Evolutionary conservation across 331 rosid species (phyloP), one percentile per base, ranked within the genome.

Genomic region (Acacia concinna): DNA sequence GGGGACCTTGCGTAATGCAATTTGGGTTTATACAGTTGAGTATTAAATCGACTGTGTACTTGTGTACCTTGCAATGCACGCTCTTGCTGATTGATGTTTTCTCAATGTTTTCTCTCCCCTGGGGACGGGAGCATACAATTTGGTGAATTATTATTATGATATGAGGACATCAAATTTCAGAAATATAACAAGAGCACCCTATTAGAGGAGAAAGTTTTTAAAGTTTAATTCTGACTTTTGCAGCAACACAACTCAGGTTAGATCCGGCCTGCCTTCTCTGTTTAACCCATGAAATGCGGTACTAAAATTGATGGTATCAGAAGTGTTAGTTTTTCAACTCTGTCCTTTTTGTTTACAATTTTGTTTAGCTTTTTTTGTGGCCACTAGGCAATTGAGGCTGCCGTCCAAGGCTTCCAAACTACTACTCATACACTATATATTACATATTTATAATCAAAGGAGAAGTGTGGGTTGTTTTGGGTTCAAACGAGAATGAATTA

Each of bases 201-300:
- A 56, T 14, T 23, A 21, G 17, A 21, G 13, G 25, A 54, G 46
- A 40, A 69, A 75, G 34, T 25, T 25, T 21, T 11, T 28, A 0
- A 11, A 57, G 34, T 57, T 27, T 12, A 27, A 27, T 75, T 85
- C 86, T 46, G 84, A 68, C 72, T 92, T 94, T 32, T 86, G 88
- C 68, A 88, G 86, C 81, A 94, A 57, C 25, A 94, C 94, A 67
- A 35, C 9, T 69, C 84, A 72, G 68, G 97, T 94, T 83, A 92
- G 8, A 73, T 84, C 84, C 17, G 47, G 81, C 90, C 92, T 94
- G 15, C 98, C 98, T 79, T 94, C 91, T 77, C 89, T 85, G 78
- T 94, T 92, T 51, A 94, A 78, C 80, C 97, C 97, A 75, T 73
- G 84, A 83, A 86, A 87, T 64, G 92, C 89, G 23, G 94, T 90